phyloP scores from a whole-genome alignment of 345 rosid genomes.

The Ceriops decandra region DNA sequence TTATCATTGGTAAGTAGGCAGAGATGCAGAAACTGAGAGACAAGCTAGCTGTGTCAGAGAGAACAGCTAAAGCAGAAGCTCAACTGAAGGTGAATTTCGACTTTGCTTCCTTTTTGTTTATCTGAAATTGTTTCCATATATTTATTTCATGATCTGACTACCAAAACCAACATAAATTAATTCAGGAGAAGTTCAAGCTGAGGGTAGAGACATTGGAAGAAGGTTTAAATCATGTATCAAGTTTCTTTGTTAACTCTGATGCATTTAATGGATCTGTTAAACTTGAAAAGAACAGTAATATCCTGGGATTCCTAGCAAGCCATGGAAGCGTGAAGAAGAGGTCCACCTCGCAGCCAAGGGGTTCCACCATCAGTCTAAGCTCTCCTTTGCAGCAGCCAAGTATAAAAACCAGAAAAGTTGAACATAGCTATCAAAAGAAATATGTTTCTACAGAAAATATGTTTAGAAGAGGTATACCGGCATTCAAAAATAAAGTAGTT shows the following conservation, averaged over 20 bases:
- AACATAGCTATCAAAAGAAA: conserved; percentile 30
- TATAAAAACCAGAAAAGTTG: conserved; percentile 22
- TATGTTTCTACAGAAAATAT: conserved; percentile 31
- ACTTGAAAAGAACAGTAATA: conserved; percentile 51
- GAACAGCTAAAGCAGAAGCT: conserved; percentile 89
- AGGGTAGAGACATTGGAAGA: conserved; percentile 80
- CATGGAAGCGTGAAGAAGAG: conserved; percentile 60
- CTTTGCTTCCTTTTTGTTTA: background rate
- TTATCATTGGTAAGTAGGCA: conserved; percentile 39
- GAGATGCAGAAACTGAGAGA: conserved; percentile 86
- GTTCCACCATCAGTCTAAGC: conserved; percentile 36
- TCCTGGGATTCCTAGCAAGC: conserved; percentile 66
- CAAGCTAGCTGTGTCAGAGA: conserved; percentile 65
- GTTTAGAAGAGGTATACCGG: conserved; percentile 45
- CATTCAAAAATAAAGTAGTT: conserved; percentile 44
- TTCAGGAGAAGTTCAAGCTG: conserved; percentile 76
- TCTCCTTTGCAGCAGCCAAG: conserved; percentile 43
- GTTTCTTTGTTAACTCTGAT: conserved; percentile 23
- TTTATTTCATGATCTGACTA: background rate
- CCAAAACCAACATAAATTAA: conserved; percentile 5
- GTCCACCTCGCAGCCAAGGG: conserved; percentile 66
- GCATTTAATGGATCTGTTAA: conserved; percentile 33
- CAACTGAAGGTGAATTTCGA: conserved; percentile 63
- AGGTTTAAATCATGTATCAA: conserved; percentile 44
- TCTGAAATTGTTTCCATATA: background rate